phyloP scores from a whole-genome alignment of 768 basidiomycete species.

The Pholiota molesta region DNA sequence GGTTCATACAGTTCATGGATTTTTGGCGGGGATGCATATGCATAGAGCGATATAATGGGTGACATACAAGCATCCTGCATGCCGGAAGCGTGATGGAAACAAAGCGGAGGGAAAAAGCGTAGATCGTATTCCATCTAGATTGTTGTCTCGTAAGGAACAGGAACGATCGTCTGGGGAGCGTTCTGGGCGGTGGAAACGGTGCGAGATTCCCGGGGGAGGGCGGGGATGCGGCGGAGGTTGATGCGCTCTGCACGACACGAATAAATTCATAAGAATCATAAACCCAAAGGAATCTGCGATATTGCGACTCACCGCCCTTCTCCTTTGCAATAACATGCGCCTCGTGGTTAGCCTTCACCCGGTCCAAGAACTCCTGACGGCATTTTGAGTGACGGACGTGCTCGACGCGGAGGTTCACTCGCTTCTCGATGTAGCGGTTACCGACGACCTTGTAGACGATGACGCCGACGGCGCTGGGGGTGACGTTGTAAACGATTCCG shows the following conservation, averaged over 20 bases:
- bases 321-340: constrained; percentile 85
- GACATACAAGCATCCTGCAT: constrained; percentile 28
- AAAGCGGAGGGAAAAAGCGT: constrained; percentile 22
- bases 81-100: constrained; percentile 17
- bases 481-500: constrained; percentile 98
- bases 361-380: constrained; percentile 94
- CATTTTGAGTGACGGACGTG: constrained; percentile 97
- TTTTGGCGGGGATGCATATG: constrained; percentile 26
- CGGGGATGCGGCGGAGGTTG: constrained; percentile 84
- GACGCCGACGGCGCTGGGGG: constrained; percentile 91
- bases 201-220: constrained; percentile 77
- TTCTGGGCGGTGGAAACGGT: constrained; percentile 76
- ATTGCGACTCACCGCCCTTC: constrained; percentile 74
- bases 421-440: constrained; percentile 99
- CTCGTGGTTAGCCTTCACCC: constrained; percentile 90
- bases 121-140: constrained; percentile 60
- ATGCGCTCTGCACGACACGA: constrained; percentile 61
- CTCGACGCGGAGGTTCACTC: constrained; percentile 97
- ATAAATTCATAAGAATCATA: constrained; percentile 2
- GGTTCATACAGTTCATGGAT: constrained; percentile 19
- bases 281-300: not conserved
- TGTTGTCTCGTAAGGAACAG: constrained; percentile 94
- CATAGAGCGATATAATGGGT: constrained; percentile 27
- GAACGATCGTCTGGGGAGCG: constrained; percentile 89
- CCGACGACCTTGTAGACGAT: constrained; percentile 99